Conservation (phyloP, 805 yeast species). For the Ogataea saltuana region DNA sequence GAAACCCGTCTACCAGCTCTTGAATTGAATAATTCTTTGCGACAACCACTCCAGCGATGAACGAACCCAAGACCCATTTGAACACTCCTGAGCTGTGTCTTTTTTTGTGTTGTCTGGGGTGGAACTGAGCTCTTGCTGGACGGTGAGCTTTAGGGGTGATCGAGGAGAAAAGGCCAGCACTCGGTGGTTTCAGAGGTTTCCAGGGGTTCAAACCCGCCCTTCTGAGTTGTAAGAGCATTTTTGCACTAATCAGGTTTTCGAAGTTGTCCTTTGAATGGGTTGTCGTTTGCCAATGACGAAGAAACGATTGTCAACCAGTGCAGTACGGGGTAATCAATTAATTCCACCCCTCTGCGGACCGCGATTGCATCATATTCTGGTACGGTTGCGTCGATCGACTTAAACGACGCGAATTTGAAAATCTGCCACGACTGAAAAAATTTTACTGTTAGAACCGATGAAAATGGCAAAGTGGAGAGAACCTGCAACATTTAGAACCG, state of each 20-base stretch:
- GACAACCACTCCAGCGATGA: constrained; percentile 29
- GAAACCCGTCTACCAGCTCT: constrained; percentile 26
- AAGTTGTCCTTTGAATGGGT: too few species aligned
- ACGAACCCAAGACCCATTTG: constrained; percentile 21
- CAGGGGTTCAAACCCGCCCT: too few species aligned
- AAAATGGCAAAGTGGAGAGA: background rate
- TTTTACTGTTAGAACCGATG: constrained; percentile 6
- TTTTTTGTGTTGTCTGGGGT: background rate
- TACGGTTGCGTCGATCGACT: constrained; percentile 13
- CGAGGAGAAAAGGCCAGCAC: background rate
- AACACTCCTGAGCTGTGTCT: background rate
- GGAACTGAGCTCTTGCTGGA: background rate
- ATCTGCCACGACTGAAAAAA: constrained; percentile 10
- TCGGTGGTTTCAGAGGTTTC: too few species aligned
- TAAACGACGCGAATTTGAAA: too few species aligned
- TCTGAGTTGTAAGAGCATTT: too few species aligned
- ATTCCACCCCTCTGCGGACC: too few species aligned
- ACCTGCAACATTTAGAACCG: too few species aligned
- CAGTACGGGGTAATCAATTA: too few species aligned
- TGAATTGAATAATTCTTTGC: constrained; percentile 32
- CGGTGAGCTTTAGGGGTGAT: constrained; percentile 3
- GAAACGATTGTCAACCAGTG: too few species aligned
- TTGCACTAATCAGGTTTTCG: too few species aligned
- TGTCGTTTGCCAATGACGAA: too few species aligned
- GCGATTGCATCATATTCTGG: too few species aligned